Percentiles rank a stretch among this genome's conserved stretches.
Conservation (phyloP, 2,329 filamentous ascomycete species). For the Aureobasidium pullulans region DNA sequence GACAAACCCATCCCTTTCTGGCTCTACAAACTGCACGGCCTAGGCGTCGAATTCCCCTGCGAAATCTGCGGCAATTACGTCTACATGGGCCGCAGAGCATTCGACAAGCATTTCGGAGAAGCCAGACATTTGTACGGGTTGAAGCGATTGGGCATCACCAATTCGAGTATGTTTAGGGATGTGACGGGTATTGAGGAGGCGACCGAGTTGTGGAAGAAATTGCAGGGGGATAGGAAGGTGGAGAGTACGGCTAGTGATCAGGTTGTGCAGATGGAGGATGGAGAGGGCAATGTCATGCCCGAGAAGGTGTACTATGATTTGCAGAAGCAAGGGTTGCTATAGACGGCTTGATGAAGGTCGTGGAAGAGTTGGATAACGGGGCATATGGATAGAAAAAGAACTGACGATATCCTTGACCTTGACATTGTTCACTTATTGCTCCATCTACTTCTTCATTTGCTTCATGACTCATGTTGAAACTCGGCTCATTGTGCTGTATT, state of each 20-base stretch:
- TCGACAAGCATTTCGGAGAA: constrained; percentile 98
- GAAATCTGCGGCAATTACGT: constrained; percentile 97
- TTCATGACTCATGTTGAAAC: no score
- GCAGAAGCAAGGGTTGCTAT: constrained; percentile 82
- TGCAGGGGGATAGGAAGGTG: constrained; percentile 76
- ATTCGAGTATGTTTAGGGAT: constrained; percentile 83
- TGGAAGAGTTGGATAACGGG: not conserved
- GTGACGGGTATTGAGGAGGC: constrained; percentile 91
- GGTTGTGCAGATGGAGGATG: constrained; percentile 97
- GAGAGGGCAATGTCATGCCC: constrained; percentile 96
- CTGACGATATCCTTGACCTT: not conserved
- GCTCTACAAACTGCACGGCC: constrained; percentile 92
- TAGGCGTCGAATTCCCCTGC: constrained; percentile 91
- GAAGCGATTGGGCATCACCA: constrained; percentile 88
- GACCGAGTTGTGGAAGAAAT: constrained; percentile 82
- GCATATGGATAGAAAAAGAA: not conserved
- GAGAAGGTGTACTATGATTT: constrained; percentile 97
- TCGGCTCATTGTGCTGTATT: no score
- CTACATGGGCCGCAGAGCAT: constrained; percentile 94
- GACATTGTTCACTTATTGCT: not conserved
- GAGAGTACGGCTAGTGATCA: constrained; percentile 69
- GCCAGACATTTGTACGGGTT: constrained; percentile 86
- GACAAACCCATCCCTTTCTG: constrained; percentile 98
- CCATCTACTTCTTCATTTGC: no score
- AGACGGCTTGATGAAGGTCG: constrained; percentile 20